Evolutionary conservation across 2,329 filamentous ascomycete genomes (phyloP).

Genomic region (Periglandula ipomoeae): DNA sequence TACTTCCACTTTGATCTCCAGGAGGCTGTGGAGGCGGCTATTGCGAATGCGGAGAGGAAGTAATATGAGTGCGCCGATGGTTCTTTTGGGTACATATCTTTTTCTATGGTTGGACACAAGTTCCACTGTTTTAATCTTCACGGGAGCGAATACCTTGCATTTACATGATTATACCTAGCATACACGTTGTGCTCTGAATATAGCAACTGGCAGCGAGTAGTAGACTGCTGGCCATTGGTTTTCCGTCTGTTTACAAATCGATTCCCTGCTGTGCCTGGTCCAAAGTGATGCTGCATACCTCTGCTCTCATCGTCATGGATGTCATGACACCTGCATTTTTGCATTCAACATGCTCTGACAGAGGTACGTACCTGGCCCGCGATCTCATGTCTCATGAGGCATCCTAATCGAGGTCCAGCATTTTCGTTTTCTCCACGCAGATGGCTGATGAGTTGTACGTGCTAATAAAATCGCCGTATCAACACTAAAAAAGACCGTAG

Average conservation of each 20-base stretch:
- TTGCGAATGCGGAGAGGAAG: conserved; percentile 23
- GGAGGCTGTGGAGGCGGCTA: conserved; percentile 36
- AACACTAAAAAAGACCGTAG: too few species aligned
- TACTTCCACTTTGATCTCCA: conserved; percentile 44
- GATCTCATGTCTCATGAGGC: too few species aligned
- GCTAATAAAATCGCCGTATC: too few species aligned
- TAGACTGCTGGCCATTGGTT: not conserved
- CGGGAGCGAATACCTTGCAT: not conserved
- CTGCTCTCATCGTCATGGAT: too few species aligned
- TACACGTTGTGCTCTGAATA: not conserved
- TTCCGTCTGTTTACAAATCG: not conserved
- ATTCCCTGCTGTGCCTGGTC: not conserved
- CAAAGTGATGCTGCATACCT: not conserved
- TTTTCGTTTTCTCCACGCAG: too few species aligned
- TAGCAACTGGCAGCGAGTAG: not conserved
- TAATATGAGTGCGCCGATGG: conserved; percentile 2
- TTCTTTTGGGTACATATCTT: not conserved
- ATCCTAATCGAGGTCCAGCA: too few species aligned
- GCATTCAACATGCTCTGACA: too few species aligned
- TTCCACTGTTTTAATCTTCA: not conserved
- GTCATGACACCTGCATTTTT: too few species aligned
- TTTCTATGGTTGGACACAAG: not conserved
- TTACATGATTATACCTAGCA: not conserved
- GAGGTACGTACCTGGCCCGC: too few species aligned
- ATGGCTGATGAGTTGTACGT: too few species aligned